A percentile compares a stretch with the other conserved stretches of the same genome.
phyloP scores from a whole-genome alignment of 78 protist species.

The Diacronema lutheri region DNA sequence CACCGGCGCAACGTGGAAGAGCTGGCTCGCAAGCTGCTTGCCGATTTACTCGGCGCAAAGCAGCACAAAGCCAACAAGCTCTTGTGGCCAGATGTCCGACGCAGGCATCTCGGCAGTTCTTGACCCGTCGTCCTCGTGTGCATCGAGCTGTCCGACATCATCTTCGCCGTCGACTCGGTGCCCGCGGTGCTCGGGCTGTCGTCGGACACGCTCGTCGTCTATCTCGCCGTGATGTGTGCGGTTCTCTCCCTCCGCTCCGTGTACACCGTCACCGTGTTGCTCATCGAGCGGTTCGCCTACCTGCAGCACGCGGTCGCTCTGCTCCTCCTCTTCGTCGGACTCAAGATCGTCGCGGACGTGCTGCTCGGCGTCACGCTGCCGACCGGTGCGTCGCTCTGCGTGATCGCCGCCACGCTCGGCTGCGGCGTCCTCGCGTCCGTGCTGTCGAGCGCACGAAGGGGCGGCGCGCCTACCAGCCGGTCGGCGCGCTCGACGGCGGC shows the following conservation, averaged over 20 bases:
- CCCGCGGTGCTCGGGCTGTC: slow-evolving; percentile 32
- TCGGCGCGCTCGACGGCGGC: too few relatives aligned
- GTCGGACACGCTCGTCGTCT: slow-evolving; percentile 8
- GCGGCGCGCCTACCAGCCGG: too few relatives aligned
- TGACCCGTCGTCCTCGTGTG: not conserved
- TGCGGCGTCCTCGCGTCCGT: not conserved
- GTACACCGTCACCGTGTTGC: not conserved
- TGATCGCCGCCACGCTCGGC: not conserved
- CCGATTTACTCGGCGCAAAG: too few relatives aligned
- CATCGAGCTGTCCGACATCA: not conserved
- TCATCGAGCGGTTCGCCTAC: not conserved
- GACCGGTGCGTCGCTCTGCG: not conserved
- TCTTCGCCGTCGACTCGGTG: slow-evolving; percentile 35
- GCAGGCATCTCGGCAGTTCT: too few relatives aligned
- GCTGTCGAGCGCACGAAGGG: too few relatives aligned
- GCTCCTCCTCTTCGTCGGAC: not conserved
- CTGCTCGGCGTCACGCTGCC: not conserved
- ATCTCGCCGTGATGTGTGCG: slow-evolving; percentile 1
- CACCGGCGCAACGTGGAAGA: too few relatives aligned
- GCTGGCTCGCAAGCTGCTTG: too few relatives aligned
- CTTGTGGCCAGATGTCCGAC: too few relatives aligned
- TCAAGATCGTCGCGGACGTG: not conserved
- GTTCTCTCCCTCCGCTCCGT: not conserved
- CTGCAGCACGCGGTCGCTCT: not conserved
- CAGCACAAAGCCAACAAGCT: too few relatives aligned